Evolutionary conservation across 2,329 filamentous ascomycete species (phyloP), one percentile per base, ranked within the genome.

Genomic region (Chalara sp.): DNA sequence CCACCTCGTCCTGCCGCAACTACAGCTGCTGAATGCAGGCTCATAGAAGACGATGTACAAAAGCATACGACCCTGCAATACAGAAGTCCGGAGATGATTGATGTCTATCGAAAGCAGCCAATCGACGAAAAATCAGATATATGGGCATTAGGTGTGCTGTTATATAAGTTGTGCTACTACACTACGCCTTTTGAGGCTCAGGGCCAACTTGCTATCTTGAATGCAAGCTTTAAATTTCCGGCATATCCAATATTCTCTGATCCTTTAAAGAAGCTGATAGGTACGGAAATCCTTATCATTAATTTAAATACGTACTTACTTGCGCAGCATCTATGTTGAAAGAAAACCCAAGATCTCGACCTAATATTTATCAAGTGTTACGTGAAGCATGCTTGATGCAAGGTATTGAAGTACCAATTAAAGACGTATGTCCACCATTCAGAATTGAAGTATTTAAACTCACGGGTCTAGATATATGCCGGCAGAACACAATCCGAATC

Each of bases 111-210:
- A 56, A 96, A 95, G 69, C 89, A 91, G 61, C 90, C 93, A 1
- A 96, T 99, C 65, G 89, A 99, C 65, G 93, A 99, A 72, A 99
- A 99, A 73, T 95, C 91, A 46, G 93, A 99, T 68, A 96, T 99
- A 32, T 99, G 65, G 93, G 93, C 93, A 1, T 72, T 99, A 54
- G 93, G 93, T 5, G 93, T 99, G 41, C 73, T 99, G 52, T 72
- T 99, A 49, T 99, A 99, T 75, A 99, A 99, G 75, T 77, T 99
- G 55, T 99, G 93, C 74, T 99, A 97, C 70, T 99, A 99, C 70
- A 99, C 93, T 1, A 99, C 93, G 5, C 93, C 93, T 1, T 99
- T 99, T 63, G 93, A 99, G 70, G 92, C 97, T 57, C 90, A 96
- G 65, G 93, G 93, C 30, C 92, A 96, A 72, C 87, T 97, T 74